phyloP scores from a whole-genome alignment of 345 rosid species.

The Ceriops tagal region DNA sequence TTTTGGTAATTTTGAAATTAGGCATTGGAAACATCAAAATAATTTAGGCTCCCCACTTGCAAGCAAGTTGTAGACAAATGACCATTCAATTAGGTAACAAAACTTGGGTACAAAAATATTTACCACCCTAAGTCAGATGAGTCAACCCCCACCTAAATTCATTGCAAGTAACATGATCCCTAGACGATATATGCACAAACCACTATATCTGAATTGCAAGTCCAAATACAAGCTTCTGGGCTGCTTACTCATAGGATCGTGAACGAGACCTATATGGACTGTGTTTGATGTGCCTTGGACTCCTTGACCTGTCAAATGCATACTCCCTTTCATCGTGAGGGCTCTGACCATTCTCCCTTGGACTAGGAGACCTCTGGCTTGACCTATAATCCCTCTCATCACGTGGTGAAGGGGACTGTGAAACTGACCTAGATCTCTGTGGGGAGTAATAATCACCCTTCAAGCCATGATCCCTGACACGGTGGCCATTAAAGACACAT shows the following conservation, averaged over 20 bases:
- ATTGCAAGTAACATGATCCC: no score
- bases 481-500: slow-evolving; percentile 7
- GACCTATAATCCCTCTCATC: slow-evolving; percentile 42
- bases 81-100: background rate
- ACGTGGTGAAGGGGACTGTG: slow-evolving; percentile 51
- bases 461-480: slow-evolving; percentile 42
- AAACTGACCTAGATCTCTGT: slow-evolving; percentile 50
- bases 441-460: slow-evolving; percentile 50
- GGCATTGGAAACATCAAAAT: background rate
- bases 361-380: slow-evolving; percentile 43
- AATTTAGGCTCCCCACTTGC: background rate
- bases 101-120: no score
- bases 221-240: no score
- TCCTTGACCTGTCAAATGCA: slow-evolving; percentile 40
- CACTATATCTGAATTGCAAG: no score
- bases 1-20: no score
- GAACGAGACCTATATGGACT: slow-evolving; percentile 53
- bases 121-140: no score
- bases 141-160: no score
- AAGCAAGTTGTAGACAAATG: background rate
- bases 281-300: slow-evolving; percentile 34
- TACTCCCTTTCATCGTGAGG: slow-evolving; percentile 38
- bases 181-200: no score
- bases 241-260: slow-evolving; percentile 46
- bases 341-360: slow-evolving; percentile 42